Percentiles rank a stretch among this genome's conserved stretches.
Conservation (phyloP, 495 filamentous ascomycete species). For the Penicillium chermesinum region DNA sequence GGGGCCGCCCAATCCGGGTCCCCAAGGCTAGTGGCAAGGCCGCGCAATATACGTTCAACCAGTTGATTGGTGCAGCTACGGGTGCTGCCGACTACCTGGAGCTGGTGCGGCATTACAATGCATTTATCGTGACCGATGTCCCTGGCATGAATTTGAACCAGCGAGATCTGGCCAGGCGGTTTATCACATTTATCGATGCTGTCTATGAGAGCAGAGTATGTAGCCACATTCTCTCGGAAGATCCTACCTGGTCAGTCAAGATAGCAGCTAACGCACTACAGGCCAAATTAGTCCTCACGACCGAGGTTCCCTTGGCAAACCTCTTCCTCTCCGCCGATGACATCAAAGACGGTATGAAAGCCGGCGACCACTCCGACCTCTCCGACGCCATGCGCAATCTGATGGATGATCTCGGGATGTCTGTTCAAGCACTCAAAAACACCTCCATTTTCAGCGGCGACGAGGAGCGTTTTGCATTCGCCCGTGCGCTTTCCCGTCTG, state of each 20-base stretch:
- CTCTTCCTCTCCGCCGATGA: constrained; percentile 86
- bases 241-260: not conserved
- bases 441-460: constrained; percentile 88
- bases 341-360: constrained; percentile 43
- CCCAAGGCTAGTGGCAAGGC: constrained; percentile 82
- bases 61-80: constrained; percentile 81
- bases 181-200: constrained; percentile 97
- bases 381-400: constrained; percentile 80
- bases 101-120: constrained; percentile 81
- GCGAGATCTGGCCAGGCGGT: constrained; percentile 85
- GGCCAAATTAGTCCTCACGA: constrained; percentile 93
- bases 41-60: constrained; percentile 83
- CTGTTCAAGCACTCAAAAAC: constrained; percentile 78
- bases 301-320: constrained; percentile 73
- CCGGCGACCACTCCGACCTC: constrained; percentile 52
- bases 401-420: constrained; percentile 91
- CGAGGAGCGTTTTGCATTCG: constrained; percentile 95
- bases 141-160: constrained; percentile 83
- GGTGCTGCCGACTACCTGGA: constrained; percentile 95
- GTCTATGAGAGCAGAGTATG: constrained; percentile 72
- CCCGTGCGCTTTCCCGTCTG: constrained; percentile 76
- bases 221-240: constrained; percentile 2
- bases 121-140: constrained; percentile 86
- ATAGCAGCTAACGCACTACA: constrained; percentile 34
- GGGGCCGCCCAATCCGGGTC: constrained; percentile 86